Conservation (phyloP, 371 early-diverging fungal species). For the Funneliformis caledonium region DNA sequence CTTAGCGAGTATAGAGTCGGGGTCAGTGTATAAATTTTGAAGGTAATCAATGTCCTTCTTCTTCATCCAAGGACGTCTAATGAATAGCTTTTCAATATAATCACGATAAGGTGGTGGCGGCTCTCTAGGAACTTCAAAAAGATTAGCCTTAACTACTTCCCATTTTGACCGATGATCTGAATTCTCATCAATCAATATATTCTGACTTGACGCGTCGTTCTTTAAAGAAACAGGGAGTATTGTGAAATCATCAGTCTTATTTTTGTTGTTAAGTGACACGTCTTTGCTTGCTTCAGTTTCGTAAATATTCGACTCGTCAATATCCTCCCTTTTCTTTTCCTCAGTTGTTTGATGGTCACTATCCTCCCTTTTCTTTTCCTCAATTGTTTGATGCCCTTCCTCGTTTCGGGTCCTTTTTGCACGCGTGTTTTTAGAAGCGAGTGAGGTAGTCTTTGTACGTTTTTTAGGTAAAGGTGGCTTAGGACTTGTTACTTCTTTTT, state of each 20-base stretch:
- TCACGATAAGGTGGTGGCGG: neutral
- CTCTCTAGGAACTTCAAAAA: slow-evolving; percentile 12
- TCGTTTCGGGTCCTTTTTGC: neutral
- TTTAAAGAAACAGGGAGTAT: neutral
- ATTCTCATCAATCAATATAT: neutral
- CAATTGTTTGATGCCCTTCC: neutral
- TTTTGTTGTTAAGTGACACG: too few relatives aligned
- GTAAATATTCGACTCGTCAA: neutral
- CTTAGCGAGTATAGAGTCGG: neutral
- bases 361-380: neutral
- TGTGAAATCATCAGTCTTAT: neutral
- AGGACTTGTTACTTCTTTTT: neutral
- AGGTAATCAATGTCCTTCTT: slow-evolving; percentile 22
- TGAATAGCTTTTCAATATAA: neutral
- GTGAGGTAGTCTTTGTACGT: neutral
- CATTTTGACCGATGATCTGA: neutral
- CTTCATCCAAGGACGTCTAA: slow-evolving; percentile 24
- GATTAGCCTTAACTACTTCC: neutral
- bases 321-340: too few relatives aligned
- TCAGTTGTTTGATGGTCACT: neutral
- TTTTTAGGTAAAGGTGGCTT: neutral
- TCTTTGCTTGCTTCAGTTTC: too few relatives aligned
- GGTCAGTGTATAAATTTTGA: neutral
- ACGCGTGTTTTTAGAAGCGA: neutral
- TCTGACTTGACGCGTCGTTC: neutral